Evolutionary conservation across 2,329 filamentous ascomycete species (phyloP).

Genomic region (Pseudogymnoascus sp.): DNA sequence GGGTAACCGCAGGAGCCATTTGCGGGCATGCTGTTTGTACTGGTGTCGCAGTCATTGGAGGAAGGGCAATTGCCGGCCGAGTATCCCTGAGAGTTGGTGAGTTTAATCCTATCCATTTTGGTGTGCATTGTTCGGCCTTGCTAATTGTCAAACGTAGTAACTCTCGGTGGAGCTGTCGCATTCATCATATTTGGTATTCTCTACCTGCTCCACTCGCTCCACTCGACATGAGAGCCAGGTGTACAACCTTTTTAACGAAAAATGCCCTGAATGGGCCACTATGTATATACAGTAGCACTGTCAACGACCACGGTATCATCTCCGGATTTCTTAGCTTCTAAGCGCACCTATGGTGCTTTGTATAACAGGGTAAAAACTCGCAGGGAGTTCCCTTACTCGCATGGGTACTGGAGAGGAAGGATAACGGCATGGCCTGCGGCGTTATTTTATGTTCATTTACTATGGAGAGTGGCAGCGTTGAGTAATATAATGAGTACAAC

Average conservation of each 20-base stretch:
- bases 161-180: slow-evolving; percentile 79
- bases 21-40: slow-evolving; percentile 85
- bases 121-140: slow-evolving; percentile 11
- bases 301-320: not conserved
- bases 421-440: not conserved
- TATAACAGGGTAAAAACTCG: slow-evolving; percentile 1
- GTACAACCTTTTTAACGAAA: slow-evolving; percentile 3
- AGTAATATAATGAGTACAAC: slow-evolving; percentile 4
- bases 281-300: slow-evolving; percentile 9
- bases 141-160: slow-evolving; percentile 52
- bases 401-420: not conserved
- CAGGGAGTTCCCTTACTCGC: not conserved
- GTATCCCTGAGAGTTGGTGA: slow-evolving; percentile 94
- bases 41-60: slow-evolving; percentile 82
- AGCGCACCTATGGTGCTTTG: not conserved
- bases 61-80: slow-evolving; percentile 81
- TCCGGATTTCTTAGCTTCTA: slow-evolving; percentile 8
- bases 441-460: slow-evolving; percentile 4
- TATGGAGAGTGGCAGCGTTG: not conserved
- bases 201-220: slow-evolving; percentile 76
- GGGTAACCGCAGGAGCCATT: slow-evolving; percentile 85
- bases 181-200: slow-evolving; percentile 90
- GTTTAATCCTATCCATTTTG: slow-evolving; percentile 33
- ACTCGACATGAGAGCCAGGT: slow-evolving; percentile 33
- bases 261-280: not conserved